phyloP scores from a whole-genome alignment of 148 eudicot species.

The Cornus florida region DNA sequence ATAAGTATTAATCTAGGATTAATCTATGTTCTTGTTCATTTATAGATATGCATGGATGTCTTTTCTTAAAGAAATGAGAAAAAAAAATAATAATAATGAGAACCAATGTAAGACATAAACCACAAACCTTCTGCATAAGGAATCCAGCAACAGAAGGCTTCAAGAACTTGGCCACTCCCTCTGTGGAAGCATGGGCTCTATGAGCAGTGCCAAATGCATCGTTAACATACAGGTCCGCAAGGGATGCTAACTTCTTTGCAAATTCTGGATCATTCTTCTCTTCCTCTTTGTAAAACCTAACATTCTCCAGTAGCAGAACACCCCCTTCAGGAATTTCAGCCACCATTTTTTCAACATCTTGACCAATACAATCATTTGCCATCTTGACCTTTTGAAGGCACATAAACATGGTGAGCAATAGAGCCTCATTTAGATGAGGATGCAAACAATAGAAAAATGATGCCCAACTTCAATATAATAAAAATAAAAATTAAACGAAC shows the following conservation, averaged over 20 bases:
- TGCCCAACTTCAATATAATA: background rate
- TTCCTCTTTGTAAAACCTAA: constrained; percentile 86
- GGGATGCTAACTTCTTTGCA: constrained; percentile 74
- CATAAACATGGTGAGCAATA: background rate
- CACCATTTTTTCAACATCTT: constrained; percentile 71
- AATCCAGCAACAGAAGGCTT: constrained; percentile 88
- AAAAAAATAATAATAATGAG: background rate
- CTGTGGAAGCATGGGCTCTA: constrained; percentile 87
- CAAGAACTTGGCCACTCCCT: constrained; percentile 79
- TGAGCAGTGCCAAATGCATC: constrained; percentile 90
- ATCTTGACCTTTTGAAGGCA: constrained; percentile 51
- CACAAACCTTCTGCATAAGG: constrained; percentile 79
- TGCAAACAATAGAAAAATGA: background rate
- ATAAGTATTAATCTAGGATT: too few species aligned
- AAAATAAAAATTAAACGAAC: constrained; percentile 19
- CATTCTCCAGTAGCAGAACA: constrained; percentile 80
- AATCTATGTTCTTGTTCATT: too few species aligned
- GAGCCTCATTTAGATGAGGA: background rate
- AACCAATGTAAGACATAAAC: background rate
- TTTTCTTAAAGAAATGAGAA: background rate
- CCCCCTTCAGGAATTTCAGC: constrained; percentile 76
- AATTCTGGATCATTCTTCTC: constrained; percentile 92
- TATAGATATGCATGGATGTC: too few species aligned
- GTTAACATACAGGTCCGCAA: constrained; percentile 82
- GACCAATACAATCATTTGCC: constrained; percentile 80